Conservation (phyloP, 192 early-diverging fungal genomes). For the Gaertneriomyces sp. region DNA sequence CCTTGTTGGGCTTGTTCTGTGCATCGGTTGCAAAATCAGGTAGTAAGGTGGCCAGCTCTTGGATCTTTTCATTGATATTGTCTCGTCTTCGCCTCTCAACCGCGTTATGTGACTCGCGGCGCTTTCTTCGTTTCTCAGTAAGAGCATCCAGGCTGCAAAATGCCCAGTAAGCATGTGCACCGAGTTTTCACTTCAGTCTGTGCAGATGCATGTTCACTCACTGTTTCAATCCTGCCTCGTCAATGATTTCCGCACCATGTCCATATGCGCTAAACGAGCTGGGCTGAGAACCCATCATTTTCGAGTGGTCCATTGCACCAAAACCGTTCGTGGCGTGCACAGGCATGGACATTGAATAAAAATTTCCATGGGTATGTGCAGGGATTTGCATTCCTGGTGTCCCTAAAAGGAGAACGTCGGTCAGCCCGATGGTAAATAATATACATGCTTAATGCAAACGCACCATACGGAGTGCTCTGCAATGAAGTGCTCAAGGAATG, state of each 20-base stretch:
- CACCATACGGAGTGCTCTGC: slow-evolving; percentile 30
- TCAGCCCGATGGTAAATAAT: no score
- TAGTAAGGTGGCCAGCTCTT: slow-evolving; percentile 77
- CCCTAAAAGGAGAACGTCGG: slow-evolving; percentile 1
- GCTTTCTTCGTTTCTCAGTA: slow-evolving; percentile 84
- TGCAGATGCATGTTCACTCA: slow-evolving; percentile 5
- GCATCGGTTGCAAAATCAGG: slow-evolving; percentile 68
- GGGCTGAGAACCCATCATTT: slow-evolving; percentile 28
- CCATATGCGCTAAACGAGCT: slow-evolving; percentile 37
- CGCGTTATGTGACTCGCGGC: slow-evolving; percentile 96
- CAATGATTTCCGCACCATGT: slow-evolving; percentile 5
- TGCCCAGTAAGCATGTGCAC: no score
- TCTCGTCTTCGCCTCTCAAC: slow-evolving; percentile 93
- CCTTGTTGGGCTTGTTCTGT: slow-evolving; percentile 92
- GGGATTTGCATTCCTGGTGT: slow-evolving; percentile 34
- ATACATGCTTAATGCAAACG: not conserved
- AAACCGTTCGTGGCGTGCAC: slow-evolving; percentile 41
- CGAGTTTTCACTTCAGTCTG: no score
- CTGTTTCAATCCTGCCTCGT: slow-evolving; percentile 15
- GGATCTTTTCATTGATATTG: slow-evolving; percentile 98
- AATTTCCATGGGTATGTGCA: slow-evolving; percentile 11
- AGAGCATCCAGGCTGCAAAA: slow-evolving; percentile 33
- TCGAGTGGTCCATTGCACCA: slow-evolving; percentile 32
- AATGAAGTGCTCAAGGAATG: slow-evolving; percentile 14
- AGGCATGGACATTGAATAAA: slow-evolving; percentile 49